Evolutionary conservation across 176 grass and related monocot genomes (phyloP), one percentile per base, ranked within the genome.

Genomic region (Triticum dicoccoides): DNA sequence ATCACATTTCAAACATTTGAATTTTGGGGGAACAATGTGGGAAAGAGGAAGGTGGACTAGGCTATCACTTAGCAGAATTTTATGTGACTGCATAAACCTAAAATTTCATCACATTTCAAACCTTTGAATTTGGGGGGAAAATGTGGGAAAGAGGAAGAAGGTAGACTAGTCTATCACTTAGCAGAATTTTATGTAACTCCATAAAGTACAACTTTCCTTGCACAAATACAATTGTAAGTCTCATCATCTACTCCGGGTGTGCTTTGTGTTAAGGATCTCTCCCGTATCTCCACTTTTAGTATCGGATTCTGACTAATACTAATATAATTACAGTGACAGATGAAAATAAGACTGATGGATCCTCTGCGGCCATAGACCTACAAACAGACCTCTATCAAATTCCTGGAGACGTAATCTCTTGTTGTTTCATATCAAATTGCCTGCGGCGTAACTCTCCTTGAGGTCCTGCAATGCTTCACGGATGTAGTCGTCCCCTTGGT

Each of bases 401-500:
- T 86, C 54, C 59, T 3, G 25, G 14, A n/a, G 49, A 38, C 3
- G 17, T 12, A 15, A 15, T 59, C 71, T 24, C 38, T 12, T 73
- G 66, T 81, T 41, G 72, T 84, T 41, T 72, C 79, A 92, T 69
- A 84, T 79, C 65, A 89, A 88, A 20, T 71, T 73, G 49, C 94
- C 93, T 41, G 91, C 85, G 8, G 27, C 65, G 73, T 87, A 88
- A 82, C 82, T 82, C 73, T 96, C 88, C 87, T 98, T 94, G 11
- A 96, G 86, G 81, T 89, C 88, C 65, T 88, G 84, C 80, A 98
- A 72, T 7, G 90, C 90, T 86, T 92, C 77, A 38, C 90, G 85
- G 75, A 94, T 87, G 69, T 94, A 94, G 49, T 89, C 87, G 5
- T 98, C 96, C 42, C 87, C 87, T 89, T 98, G 96, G 84, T 94